Base-by-base conservation (phyloP, 2,329 filamentous ascomycete genomes). In the Pestalotiopsis sp. region DNA sequence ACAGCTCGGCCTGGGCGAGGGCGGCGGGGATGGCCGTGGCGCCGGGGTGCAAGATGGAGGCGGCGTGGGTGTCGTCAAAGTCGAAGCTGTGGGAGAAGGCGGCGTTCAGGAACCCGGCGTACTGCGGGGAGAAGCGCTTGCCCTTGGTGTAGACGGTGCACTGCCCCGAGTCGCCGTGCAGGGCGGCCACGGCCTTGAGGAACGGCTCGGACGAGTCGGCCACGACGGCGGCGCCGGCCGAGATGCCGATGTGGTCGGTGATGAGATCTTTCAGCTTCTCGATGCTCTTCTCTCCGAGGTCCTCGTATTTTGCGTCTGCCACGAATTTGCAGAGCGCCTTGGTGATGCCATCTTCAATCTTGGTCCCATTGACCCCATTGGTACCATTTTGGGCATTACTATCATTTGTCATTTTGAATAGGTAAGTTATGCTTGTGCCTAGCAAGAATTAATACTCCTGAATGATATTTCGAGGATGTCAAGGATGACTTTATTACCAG, bases 31-130 rank as follows among this genome's bases (percentile, higher is more conserved):
- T 80, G 17, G 80, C 75, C 0, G 81, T 81, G 0, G 81, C 78
- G 36, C 82, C 82, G 0, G 81, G 77, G 70, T 84, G 82, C 17
- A 83, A 73, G 17, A 80, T 80, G 2, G 80, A 81, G 2, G 75
- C 71, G 2, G 81, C 81, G 68, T 82, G 80, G 2, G 82, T 84
- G 71, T 84, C 82, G 72, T 84, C 82, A 71, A 83, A 83, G 70
- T 84, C 82, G 64, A 82, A 75, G 3, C 79, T 80, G 72, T 84
- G 82, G 9, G 79, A 79, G 45, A 83, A 78, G 1, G 81, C 76
- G 4, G 80, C 81, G 66, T 84, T 84, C 25, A 84, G 70, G 12
- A 84, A 74, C 1, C 77, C 80, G 2, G 82, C 82, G 62, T 80
- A 81, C 25, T 81, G 81, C 2, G 77, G 78, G 1, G 80, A 74